phyloP scores from a whole-genome alignment of 2,329 filamentous ascomycete genomes.

The Hypoxylon sp. region DNA sequence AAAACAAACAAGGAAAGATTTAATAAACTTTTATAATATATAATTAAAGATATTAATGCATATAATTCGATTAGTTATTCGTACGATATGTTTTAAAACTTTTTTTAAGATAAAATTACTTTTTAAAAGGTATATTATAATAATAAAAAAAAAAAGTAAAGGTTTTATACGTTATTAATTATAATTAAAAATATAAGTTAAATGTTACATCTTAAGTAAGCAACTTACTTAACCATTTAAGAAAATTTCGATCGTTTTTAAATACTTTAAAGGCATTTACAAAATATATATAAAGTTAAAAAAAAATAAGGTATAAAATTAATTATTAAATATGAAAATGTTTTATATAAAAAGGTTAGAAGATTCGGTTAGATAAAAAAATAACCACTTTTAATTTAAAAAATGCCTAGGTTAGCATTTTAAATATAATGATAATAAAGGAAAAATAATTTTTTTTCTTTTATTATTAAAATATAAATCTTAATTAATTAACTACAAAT shows the following conservation, averaged over 20 bases:
- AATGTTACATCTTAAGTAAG: not conserved
- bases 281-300: not conserved
- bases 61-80: not conserved
- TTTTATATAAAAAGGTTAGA: not conserved
- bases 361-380: not conserved
- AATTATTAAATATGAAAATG: not conserved
- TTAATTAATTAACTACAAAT: not conserved
- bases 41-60: not conserved
- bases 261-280: not conserved
- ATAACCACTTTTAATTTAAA: not conserved
- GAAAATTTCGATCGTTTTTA: not conserved
- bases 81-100: not conserved
- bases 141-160: not conserved
- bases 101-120: not conserved
- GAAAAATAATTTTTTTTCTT: too few species aligned
- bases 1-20: not conserved
- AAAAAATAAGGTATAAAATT: not conserved
- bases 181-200: not conserved
- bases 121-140: conserved; percentile 3
- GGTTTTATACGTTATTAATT: not conserved
- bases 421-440: too few species aligned
- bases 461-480: not conserved
- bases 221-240: not conserved
- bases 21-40: not conserved
- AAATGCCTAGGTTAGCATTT: too few species aligned